These are phyloP conservation scores for Hysterangium stoloniferum DNA, from an alignment of 768 basidiomycete genomes.

Conservation along the genomic window DNA sequence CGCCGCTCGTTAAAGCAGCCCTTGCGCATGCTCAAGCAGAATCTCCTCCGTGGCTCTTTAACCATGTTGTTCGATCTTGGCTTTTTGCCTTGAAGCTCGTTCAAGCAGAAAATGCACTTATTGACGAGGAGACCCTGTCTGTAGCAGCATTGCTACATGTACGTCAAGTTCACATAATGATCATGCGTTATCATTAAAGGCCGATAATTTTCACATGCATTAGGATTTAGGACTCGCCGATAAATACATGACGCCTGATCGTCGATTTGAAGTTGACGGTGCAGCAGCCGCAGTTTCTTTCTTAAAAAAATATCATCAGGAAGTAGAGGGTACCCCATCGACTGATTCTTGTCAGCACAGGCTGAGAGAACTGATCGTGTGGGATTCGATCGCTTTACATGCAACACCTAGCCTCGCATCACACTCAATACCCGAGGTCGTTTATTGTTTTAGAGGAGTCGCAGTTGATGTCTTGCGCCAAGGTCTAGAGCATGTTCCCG, in stretches of 20 bases:
- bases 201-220: neutral
- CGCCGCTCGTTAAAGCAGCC: neutral
- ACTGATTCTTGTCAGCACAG: too few species aligned
- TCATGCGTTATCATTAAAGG: neutral
- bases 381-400: conserved; percentile 14
- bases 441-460: neutral
- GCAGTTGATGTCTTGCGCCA: neutral
- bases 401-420: neutral
- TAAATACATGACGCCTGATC: neutral
- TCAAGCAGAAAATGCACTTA: neutral
- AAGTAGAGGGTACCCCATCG: neutral
- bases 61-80: neutral
- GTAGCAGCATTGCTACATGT: neutral
- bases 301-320: neutral
- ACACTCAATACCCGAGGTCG: neutral
- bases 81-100: neutral
- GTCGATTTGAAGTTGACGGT: conserved; percentile 28
- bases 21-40: neutral
- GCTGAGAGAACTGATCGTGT: conserved; percentile 1
- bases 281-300: conserved; percentile 8
- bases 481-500: neutral
- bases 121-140: neutral
- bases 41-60: neutral
- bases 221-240: neutral
- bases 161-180: neutral